Conservation (phyloP, 1,284 basidiomycete species). For the Crucibulum cyathiforme region DNA sequence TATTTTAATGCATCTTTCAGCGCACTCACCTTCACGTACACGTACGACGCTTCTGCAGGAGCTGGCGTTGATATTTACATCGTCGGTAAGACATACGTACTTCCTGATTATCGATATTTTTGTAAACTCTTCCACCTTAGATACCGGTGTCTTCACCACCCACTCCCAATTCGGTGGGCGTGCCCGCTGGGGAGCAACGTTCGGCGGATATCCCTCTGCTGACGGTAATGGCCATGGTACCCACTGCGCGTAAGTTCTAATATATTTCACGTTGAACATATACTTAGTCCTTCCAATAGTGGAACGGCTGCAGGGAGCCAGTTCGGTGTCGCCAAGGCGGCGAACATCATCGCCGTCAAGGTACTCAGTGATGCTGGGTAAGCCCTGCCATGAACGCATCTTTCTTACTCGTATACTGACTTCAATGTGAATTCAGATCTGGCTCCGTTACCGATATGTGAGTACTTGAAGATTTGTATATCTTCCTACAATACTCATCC, state of each 20-base stretch:
- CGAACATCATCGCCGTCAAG: constrained; percentile 71
- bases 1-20: constrained; percentile 7
- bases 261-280: constrained; percentile 43
- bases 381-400: constrained; percentile 37
- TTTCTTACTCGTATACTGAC: not conserved
- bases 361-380: constrained; percentile 70
- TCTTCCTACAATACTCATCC: not conserved
- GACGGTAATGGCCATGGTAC: constrained; percentile 66
- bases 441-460: constrained; percentile 28
- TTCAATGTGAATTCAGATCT: constrained; percentile 8
- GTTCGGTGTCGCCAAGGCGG: constrained; percentile 74
- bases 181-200: constrained; percentile 69
- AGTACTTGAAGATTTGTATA: constrained; percentile 1
- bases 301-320: constrained; percentile 56
- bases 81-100: constrained; percentile 30
- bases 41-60: constrained; percentile 35
- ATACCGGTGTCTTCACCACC: constrained; percentile 29
- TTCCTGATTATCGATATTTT: not conserved
- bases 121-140: constrained; percentile 7
- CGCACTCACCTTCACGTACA: constrained; percentile 35
- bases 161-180: constrained; percentile 72
- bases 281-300: constrained; percentile 29
- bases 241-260: constrained; percentile 41
- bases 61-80: constrained; percentile 41
- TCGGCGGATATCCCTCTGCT: constrained; percentile 43